phyloP scores from a whole-genome alignment of 2,329 filamentous ascomycete species.

The Phialophora verrucosa region DNA sequence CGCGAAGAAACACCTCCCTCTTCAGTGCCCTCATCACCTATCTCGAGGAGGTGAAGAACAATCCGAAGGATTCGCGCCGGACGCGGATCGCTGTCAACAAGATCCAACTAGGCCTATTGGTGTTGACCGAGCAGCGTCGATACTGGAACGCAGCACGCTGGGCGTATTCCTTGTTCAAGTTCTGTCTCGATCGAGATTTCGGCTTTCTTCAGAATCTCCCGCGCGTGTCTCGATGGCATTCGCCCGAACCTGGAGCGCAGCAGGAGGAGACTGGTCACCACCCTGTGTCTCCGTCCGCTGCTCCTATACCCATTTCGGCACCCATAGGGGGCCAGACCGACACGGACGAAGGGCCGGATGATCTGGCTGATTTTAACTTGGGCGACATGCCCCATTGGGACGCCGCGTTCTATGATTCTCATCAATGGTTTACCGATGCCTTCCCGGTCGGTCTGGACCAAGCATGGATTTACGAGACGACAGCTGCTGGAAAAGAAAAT shows the following conservation, averaged over 20 bases:
- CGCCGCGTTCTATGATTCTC: not conserved
- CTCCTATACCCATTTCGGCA: not conserved
- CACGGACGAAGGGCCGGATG: not conserved
- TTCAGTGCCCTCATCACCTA: conserved; percentile 7
- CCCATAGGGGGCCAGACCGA: not conserved
- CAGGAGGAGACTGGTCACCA: no score
- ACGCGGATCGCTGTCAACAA: conserved; percentile 3
- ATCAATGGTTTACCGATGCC: not conserved
- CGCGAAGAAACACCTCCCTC: not conserved
- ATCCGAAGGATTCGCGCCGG: not conserved
- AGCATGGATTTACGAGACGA: not conserved
- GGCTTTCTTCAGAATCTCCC: not conserved
- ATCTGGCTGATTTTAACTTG: not conserved
- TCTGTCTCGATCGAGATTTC: not conserved
- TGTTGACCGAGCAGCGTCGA: not conserved
- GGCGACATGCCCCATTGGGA: not conserved
- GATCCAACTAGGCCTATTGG: conserved; percentile 2
- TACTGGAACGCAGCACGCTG: conserved; percentile 1
- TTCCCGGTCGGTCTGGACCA: not conserved
- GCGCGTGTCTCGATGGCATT: not conserved
- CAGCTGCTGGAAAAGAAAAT: not conserved
- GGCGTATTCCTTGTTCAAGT: conserved; percentile 6
- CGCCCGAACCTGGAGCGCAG: not conserved
- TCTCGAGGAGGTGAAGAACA: conserved; percentile 2
- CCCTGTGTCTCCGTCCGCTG: not conserved